Evolutionary conservation across 108 stramenopile species (phyloP).

Genomic region (Stephanodiscus triporus): DNA sequence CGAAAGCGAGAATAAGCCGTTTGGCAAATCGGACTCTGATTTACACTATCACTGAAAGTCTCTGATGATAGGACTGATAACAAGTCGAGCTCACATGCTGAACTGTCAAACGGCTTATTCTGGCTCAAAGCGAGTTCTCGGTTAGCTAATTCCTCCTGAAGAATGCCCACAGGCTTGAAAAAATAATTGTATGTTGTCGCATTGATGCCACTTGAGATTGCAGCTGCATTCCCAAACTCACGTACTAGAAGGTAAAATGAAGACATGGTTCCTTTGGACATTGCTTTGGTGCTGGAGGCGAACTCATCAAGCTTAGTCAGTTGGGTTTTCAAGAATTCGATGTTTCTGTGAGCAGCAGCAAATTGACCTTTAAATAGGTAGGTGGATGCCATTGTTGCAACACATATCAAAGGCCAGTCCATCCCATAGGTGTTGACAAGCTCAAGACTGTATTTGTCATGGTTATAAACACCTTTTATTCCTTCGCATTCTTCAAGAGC

Average conservation of each 20-base stretch:
- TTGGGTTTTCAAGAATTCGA: constrained; percentile 30
- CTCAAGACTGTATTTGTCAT: constrained; percentile 26
- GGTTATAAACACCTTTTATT: constrained; percentile 22
- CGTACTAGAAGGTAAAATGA: constrained; percentile 25
- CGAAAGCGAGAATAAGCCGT: not conserved
- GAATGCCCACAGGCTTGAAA: constrained; percentile 18
- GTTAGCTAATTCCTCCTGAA: constrained; percentile 19
- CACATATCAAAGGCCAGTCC: constrained; percentile 29
- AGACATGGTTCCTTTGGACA: constrained; percentile 23
- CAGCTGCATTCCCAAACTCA: constrained; percentile 20
- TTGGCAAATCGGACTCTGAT: not conserved
- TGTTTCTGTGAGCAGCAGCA: constrained; percentile 10
- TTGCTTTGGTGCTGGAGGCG: constrained; percentile 35
- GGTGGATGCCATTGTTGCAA: constrained; percentile 29
- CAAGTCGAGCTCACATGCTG: constrained; percentile 14
- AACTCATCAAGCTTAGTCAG: constrained; percentile 28
- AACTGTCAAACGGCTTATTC: constrained; percentile 2
- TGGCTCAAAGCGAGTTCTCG: constrained; percentile 15
- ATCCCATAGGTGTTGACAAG: constrained; percentile 29
- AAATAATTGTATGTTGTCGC: constrained; percentile 29
- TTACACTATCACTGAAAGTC: not conserved
- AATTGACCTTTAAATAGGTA: constrained; percentile 29
- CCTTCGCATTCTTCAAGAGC: constrained; percentile 34
- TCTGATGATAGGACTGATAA: constrained; percentile 23
- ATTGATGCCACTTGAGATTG: constrained; percentile 13